A percentile compares a stretch with the other conserved stretches of the same genome.
Evolutionary conservation across 805 yeast genomes (phyloP).

Genomic region (Ogataea saltuana): DNA sequence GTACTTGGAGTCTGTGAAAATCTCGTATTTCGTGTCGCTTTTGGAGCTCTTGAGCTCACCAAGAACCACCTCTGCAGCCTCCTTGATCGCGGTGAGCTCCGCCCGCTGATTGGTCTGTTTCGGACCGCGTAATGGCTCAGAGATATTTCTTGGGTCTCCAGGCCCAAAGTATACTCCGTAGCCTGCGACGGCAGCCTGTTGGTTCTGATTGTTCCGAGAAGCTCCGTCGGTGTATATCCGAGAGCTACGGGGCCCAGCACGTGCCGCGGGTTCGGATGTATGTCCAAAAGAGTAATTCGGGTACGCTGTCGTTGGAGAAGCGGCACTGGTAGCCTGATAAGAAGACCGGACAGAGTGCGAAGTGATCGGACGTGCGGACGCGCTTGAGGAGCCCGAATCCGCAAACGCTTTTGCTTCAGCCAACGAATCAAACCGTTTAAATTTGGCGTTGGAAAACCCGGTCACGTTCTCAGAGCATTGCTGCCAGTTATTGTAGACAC

Average conservation of each 20-base stretch:
- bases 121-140: constrained; percentile 49
- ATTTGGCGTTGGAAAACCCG: constrained; percentile 58
- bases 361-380: neutral
- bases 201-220: constrained; percentile 56
- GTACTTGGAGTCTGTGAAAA: constrained; percentile 66
- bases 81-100: constrained; percentile 66
- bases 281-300: no score
- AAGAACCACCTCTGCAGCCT: constrained; percentile 50
- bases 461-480: constrained; percentile 51
- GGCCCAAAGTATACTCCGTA: constrained; percentile 74
- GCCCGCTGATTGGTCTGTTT: constrained; percentile 78
- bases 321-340: no score
- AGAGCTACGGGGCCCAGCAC: neutral
- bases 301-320: no score
- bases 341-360: no score
- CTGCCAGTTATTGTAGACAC: constrained; percentile 63
- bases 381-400: constrained; percentile 8
- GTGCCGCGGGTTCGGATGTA: no score
- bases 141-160: constrained; percentile 52
- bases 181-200: constrained; percentile 50
- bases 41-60: constrained; percentile 33
- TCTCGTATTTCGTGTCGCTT: neutral
- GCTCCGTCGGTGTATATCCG: constrained; percentile 79
- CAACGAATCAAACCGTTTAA: constrained; percentile 51
- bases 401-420: constrained; percentile 52